phyloP scores from a whole-genome alignment of 106 monocot species.

The Dendrobium chrysotoxum region DNA sequence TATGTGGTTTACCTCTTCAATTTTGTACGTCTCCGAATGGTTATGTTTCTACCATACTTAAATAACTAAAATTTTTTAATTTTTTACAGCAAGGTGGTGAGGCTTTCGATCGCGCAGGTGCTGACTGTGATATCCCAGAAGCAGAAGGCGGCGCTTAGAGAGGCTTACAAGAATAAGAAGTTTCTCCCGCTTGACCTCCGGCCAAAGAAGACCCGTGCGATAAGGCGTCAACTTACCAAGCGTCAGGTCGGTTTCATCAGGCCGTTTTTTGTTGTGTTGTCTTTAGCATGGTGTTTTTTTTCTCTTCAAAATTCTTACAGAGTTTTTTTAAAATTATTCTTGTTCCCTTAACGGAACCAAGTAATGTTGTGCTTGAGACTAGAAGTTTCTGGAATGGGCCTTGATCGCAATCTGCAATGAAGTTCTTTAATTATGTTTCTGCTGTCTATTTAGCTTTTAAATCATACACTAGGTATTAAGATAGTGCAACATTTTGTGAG shows the following conservation, averaged over 20 bases:
- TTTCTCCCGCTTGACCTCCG: slow-evolving; percentile 41
- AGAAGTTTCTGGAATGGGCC: too few relatives aligned
- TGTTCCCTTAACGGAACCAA: too few relatives aligned
- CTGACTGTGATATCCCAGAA: slow-evolving; percentile 55
- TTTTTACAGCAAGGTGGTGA: slow-evolving; percentile 41
- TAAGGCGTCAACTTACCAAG: slow-evolving; percentile 43
- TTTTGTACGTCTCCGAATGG: too few relatives aligned
- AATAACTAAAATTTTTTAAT: background rate
- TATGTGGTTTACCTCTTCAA: background rate
- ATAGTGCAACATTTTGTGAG: background rate
- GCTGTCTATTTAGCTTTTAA: background rate
- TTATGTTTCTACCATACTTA: background rate
- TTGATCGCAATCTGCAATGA: background rate
- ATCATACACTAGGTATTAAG: background rate
- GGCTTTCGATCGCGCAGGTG: slow-evolving; percentile 47
- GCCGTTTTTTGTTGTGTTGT: background rate
- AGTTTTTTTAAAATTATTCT: too few relatives aligned
- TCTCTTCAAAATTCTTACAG: background rate
- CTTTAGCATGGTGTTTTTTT: background rate
- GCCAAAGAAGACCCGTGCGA: slow-evolving; percentile 49
- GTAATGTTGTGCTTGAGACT: too few relatives aligned
- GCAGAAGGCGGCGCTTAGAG: slow-evolving; percentile 50
- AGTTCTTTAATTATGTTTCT: background rate
- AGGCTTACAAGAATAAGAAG: slow-evolving; percentile 53
- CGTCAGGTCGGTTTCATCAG: slow-evolving; percentile 22